Percentiles rank a stretch among this genome's conserved stretches.
Conservation (phyloP, 2,329 filamentous ascomycete genomes). For the Colletotrichum aenigma region DNA sequence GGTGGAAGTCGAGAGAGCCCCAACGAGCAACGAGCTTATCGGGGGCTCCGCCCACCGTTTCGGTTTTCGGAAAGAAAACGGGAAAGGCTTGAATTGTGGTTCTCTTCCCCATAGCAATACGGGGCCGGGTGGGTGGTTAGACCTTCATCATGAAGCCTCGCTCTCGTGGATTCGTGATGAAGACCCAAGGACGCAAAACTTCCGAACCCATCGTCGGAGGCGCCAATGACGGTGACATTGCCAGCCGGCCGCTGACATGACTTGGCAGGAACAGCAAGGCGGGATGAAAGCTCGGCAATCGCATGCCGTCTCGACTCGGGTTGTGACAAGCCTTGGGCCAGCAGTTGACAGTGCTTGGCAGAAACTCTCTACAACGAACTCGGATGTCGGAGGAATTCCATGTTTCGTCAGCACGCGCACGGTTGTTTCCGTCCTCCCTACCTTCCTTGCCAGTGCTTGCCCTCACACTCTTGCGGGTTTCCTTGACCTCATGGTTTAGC, state of each 20-base stretch:
- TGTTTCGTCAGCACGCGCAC: slow-evolving; percentile 15
- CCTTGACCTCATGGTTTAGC: not conserved
- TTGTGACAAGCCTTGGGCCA: slow-evolving; percentile 17
- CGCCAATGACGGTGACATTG: not conserved
- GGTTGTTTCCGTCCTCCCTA: not conserved
- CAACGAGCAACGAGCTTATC: not conserved
- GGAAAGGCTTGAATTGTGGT: not conserved
- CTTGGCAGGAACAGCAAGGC: slow-evolving; percentile 3
- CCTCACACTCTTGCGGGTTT: not conserved
- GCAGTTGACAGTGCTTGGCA: slow-evolving; percentile 17
- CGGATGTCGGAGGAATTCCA: slow-evolving; percentile 1
- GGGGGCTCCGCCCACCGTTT: not conserved
- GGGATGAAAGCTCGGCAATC: slow-evolving; percentile 16
- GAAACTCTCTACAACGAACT: not conserved
- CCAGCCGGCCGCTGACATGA: slow-evolving; percentile 3
- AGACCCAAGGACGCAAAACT: not conserved
- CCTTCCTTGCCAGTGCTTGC: not conserved
- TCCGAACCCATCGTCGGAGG: not conserved
- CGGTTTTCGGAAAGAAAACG: slow-evolving; percentile 1
- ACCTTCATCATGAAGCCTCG: not conserved
- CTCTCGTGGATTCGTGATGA: not conserved
- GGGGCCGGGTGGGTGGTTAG: not conserved
- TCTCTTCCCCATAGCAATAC: not conserved
- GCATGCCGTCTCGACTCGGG: slow-evolving; percentile 7
- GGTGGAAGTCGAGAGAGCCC: not conserved